Evolutionary conservation across 2,329 filamentous ascomycete species (phyloP), one percentile per base, ranked within the genome.

Genomic region (Lachnellula hyalina): DNA sequence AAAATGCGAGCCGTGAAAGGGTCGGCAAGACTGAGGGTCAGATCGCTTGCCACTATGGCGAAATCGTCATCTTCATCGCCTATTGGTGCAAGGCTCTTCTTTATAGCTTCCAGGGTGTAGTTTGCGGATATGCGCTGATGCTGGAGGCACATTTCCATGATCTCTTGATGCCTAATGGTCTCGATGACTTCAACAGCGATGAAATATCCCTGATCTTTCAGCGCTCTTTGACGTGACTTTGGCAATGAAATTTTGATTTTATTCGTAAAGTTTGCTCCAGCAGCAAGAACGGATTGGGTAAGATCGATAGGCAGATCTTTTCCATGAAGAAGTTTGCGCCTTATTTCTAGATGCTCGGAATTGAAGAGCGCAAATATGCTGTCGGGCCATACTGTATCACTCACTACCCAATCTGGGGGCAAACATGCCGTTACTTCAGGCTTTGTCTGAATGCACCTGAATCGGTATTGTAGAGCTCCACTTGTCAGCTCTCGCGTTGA

Each of bases 301-400:
- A 96, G 73, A 61, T 96, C 90, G 5, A 89, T 74, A 0, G 92
- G 85, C 8, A 90, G 70, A 63, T 95, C 89, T 62, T 85, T 89
- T 11, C 85, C 85, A 65, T 92, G 81, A 58, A 94, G 85, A 1
- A 82, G 69, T 63, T 89, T 90, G 28, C 87, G 81, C 41, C 86
- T 81, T 9, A 83, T 68, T 23, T 76, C 73, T 15, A 90, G 68
- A 11, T 83, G 74, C 0, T 71, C 66, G 0, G 70, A 75, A 62
- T 96, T 96, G 57, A 95, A 69, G 15, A 79, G 75, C 57, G 93
- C 76, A 57, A 85, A 89, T 0, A 90, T 75, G 49, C 82, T 79
- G 36, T 79, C 75, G 0, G 90, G 89, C 91, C 90, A 96, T 21
- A 70, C 66, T 5, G 81, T 86, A 35, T 86, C 80, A n/a, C 75